These are phyloP conservation scores for Sphaerostilbella broomeana DNA, from an alignment of 2,329 filamentous ascomycete genomes.

Conservation along the genomic window DNA sequence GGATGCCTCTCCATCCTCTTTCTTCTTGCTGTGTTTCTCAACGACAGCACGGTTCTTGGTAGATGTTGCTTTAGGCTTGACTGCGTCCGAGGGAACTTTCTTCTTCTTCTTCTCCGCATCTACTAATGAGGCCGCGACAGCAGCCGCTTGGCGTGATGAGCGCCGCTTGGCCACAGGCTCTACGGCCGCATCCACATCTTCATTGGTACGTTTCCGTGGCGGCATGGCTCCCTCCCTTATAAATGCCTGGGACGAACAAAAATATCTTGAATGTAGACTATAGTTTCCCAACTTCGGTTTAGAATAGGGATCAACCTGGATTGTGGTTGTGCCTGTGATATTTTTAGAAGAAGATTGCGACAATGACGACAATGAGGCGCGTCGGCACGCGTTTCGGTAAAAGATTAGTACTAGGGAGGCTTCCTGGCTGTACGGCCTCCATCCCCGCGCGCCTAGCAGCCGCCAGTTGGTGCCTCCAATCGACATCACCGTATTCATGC, in stretches of 20 bases:
- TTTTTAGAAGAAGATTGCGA: too few species aligned
- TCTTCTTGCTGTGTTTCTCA: conserved; percentile 1
- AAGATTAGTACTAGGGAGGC: too few species aligned
- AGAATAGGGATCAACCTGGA: too few species aligned
- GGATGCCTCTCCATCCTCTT: background rate
- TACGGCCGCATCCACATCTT: conserved; percentile 12
- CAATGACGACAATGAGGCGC: too few species aligned
- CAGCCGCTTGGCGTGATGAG: conserved; percentile 22
- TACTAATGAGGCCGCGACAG: conserved; percentile 5
- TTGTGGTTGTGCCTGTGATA: too few species aligned
- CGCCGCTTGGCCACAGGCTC: conserved; percentile 22
- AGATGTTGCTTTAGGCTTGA: background rate
- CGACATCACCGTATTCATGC: too few species aligned
- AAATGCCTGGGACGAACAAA: too few species aligned
- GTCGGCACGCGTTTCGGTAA: too few species aligned
- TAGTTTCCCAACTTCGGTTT: background rate
- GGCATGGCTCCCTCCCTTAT: too few species aligned
- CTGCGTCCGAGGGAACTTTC: background rate
- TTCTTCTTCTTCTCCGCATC: background rate
- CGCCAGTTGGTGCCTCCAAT: too few species aligned
- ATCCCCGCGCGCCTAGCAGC: too few species aligned
- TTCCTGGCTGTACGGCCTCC: too few species aligned
- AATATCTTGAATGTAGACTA: background rate
- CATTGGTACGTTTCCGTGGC: conserved; percentile 16
- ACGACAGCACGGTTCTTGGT: background rate